Evolutionary conservation across 805 yeast genomes (phyloP).

Genomic region (Helenozyma rhizophorensis): DNA sequence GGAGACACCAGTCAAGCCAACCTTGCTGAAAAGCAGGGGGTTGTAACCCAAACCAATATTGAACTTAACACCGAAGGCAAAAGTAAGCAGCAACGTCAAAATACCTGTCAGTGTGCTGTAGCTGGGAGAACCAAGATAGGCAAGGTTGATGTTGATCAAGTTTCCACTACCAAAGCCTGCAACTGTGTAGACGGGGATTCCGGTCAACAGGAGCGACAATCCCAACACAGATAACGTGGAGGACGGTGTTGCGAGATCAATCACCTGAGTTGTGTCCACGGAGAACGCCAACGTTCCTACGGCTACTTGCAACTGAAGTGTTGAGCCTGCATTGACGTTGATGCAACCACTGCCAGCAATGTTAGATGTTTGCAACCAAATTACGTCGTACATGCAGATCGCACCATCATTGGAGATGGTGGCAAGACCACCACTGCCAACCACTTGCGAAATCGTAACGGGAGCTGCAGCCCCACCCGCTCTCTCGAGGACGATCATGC

Average conservation of each 20-base stretch:
- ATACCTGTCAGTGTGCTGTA: constrained; percentile 7
- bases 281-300: constrained; percentile 1
- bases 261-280: neutral
- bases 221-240: constrained; percentile 1
- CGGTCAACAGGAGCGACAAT: neutral
- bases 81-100: constrained; percentile 3
- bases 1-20: neutral
- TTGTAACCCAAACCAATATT: constrained; percentile 1
- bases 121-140: neutral
- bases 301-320: neutral
- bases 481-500: constrained; percentile 4
- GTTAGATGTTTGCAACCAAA: constrained; percentile 18
- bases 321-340: neutral
- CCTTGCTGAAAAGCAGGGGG: neutral
- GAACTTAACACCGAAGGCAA: neutral
- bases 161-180: constrained; percentile 3
- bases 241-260: constrained; percentile 1
- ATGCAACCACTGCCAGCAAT: constrained; percentile 25
- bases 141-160: neutral
- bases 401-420: constrained; percentile 22
- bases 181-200: neutral
- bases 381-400: constrained; percentile 22
- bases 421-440: neutral
- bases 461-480: constrained; percentile 1
- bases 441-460: neutral